phyloP scores from a whole-genome alignment of 805 yeast genomes.

The Lipomyces oligophaga region DNA sequence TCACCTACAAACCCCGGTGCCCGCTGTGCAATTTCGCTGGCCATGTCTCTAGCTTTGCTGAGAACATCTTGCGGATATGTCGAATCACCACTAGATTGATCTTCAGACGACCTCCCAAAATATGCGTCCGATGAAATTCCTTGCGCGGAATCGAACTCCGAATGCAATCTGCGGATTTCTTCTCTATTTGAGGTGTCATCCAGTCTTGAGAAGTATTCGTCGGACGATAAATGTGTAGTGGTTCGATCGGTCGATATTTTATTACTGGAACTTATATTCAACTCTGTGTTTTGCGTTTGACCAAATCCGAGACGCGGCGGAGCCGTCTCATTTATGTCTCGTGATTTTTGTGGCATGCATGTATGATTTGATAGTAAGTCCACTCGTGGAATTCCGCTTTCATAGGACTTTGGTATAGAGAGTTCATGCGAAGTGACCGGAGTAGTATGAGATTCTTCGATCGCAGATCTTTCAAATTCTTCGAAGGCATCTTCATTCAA shows the following conservation, averaged over 20 bases:
- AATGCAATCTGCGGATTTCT: conserved; percentile 28
- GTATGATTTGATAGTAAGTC: too few species aligned
- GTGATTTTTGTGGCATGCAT: too few species aligned
- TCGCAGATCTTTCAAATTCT: conserved; percentile 71
- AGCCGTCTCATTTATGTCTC: too few species aligned
- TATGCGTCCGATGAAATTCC: conserved; percentile 93
- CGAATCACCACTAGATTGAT: conserved; percentile 59
- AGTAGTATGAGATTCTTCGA: conserved; percentile 60
- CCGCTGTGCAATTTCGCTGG: conserved; percentile 4
- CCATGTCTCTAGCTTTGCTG: conserved; percentile 1
- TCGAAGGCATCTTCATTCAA: conserved; percentile 41
- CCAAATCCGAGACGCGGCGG: neutral
- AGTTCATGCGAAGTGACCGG: neutral
- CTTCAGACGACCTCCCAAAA: conserved; percentile 70
- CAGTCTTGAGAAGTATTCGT: conserved; percentile 18
- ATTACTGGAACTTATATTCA: conserved; percentile 53
- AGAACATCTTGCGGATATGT: conserved; percentile 41
- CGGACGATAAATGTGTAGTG: conserved; percentile 16
- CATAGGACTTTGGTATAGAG: too few species aligned
- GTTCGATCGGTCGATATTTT: neutral
- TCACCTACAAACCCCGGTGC: conserved; percentile 1
- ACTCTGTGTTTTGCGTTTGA: conserved; percentile 38
- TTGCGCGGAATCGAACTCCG: conserved; percentile 80
- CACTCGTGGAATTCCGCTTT: too few species aligned
- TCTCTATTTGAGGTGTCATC: conserved; percentile 1